Percentiles rank a stretch among this genome's conserved stretches.
phyloP scores from a whole-genome alignment of 495 filamentous ascomycete species.

The Penicillium paradoxum region DNA sequence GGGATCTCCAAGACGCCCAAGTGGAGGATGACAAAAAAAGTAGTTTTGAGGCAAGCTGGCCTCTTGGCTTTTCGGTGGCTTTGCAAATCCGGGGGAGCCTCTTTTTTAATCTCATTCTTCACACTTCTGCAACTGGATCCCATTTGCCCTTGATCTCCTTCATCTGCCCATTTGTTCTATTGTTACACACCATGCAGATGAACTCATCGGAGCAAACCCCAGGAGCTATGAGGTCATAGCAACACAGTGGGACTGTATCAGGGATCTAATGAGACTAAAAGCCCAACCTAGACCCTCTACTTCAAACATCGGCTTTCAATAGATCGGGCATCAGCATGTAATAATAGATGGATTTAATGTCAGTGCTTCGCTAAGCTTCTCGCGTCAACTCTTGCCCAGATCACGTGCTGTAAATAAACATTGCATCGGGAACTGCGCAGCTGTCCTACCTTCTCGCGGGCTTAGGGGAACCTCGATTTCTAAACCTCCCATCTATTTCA shows the following conservation, averaged over 20 bases:
- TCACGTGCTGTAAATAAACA: slow-evolving; percentile 4
- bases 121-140: background rate
- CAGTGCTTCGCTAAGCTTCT: background rate
- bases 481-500: too few species aligned
- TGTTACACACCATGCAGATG: background rate
- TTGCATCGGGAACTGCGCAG: background rate
- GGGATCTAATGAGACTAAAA: too few species aligned
- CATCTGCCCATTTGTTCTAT: background rate
- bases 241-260: background rate
- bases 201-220: background rate
- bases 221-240: background rate
- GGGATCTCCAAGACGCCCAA: background rate
- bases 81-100: slow-evolving; percentile 4
- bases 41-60: slow-evolving; percentile 35
- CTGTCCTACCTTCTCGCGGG: background rate
- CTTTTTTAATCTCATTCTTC: background rate
- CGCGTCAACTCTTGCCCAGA: background rate
- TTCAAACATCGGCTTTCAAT: background rate
- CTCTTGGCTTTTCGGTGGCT: slow-evolving; percentile 20
- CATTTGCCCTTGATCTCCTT: too few species aligned
- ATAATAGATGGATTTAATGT: background rate
- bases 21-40: slow-evolving; percentile 1
- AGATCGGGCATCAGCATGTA: background rate
- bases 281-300: background rate
- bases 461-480: too few species aligned